These are phyloP conservation scores for Dissophora globulifera DNA, from an alignment of 192 early-diverging fungal genomes.

Conservation along the genomic window DNA sequence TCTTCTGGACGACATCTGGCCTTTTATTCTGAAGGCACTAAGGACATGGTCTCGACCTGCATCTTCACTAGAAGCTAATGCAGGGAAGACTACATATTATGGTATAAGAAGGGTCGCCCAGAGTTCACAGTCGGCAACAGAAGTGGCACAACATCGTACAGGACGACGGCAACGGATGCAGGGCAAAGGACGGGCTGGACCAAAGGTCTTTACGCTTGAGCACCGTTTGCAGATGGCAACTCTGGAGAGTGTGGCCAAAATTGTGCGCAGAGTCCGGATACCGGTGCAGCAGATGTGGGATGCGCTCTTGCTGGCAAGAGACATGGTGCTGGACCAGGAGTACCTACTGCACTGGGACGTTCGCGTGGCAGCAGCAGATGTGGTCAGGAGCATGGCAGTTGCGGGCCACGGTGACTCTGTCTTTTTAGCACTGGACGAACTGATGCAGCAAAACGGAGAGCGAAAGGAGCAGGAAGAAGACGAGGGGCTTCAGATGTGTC, in stretches of 20 bases:
- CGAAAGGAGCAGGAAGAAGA: constrained; percentile 2
- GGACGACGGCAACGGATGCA: neutral
- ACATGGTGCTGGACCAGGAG: constrained; percentile 26
- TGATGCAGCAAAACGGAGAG: neutral
- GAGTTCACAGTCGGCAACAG: neutral
- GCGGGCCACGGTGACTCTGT: constrained; percentile 49
- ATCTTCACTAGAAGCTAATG: neutral
- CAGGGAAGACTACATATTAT: neutral
- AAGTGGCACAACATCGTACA: neutral
- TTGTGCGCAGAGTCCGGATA: constrained; percentile 33
- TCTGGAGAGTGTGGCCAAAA: constrained; percentile 31
- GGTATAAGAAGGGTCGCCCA: neutral
- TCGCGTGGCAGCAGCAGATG: constrained; percentile 25
- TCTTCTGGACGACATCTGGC: constrained; percentile 60
- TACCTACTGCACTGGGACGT: constrained; percentile 32
- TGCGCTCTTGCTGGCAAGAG: constrained; percentile 41
- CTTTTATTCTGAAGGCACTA: constrained; percentile 36
- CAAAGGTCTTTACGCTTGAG: constrained; percentile 39
- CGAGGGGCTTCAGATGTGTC: constrained; percentile 3
- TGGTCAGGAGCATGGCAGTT: constrained; percentile 29
- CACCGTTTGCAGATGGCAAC: constrained; percentile 46
- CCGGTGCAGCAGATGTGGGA: constrained; percentile 36
- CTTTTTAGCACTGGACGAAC: constrained; percentile 20
- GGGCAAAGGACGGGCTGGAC: neutral
- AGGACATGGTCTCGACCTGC: constrained; percentile 11